Evolutionary conservation across 352 stramenopile species (phyloP).

Genomic region (Phytophthora syringae): DNA sequence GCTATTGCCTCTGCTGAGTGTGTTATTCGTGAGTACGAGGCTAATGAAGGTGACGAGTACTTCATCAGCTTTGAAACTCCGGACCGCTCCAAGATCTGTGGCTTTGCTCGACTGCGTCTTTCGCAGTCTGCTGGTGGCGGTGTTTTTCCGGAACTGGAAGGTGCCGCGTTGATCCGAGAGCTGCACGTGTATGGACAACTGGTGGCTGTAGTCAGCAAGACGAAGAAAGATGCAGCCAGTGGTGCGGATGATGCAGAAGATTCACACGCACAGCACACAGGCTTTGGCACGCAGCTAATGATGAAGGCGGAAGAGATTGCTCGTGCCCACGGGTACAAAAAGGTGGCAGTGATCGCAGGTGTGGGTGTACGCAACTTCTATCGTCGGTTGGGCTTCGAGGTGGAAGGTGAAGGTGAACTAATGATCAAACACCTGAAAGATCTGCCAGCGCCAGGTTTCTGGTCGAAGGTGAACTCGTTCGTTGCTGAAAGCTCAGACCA

Average conservation of each 20-base stretch:
- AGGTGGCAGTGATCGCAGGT: slow-evolving; percentile 90
- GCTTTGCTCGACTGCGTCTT: slow-evolving; percentile 89
- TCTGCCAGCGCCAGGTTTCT: slow-evolving; percentile 5
- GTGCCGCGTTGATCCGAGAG: slow-evolving; percentile 87
- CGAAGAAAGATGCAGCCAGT: slow-evolving; percentile 38
- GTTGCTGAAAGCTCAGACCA: slow-evolving; percentile 7
- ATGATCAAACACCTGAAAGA: slow-evolving; percentile 86
- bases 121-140: slow-evolving; percentile 66
- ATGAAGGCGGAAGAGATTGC: slow-evolving; percentile 83
- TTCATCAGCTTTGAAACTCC: slow-evolving; percentile 94
- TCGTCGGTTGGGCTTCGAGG: slow-evolving; percentile 86
- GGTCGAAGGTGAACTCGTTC: slow-evolving; percentile 24
- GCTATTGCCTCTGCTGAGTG: slow-evolving; percentile 77
- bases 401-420: slow-evolving; percentile 84
- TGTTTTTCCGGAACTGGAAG: slow-evolving; percentile 80
- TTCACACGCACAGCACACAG: slow-evolving; percentile 86
- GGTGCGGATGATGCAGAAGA: slow-evolving; percentile 32
- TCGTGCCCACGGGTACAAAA: slow-evolving; percentile 67
- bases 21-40: slow-evolving; percentile 83
- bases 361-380: slow-evolving; percentile 94
- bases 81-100: slow-evolving; percentile 91
- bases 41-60: slow-evolving; percentile 89
- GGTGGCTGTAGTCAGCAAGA: slow-evolving; percentile 57
- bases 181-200: slow-evolving; percentile 93
- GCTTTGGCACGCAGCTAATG: slow-evolving; percentile 91